A percentile compares a stretch with the other conserved stretches of the same genome.
phyloP scores from a whole-genome alignment of 2,329 filamentous ascomycete species.

The Thermomyces lanuginosus region DNA sequence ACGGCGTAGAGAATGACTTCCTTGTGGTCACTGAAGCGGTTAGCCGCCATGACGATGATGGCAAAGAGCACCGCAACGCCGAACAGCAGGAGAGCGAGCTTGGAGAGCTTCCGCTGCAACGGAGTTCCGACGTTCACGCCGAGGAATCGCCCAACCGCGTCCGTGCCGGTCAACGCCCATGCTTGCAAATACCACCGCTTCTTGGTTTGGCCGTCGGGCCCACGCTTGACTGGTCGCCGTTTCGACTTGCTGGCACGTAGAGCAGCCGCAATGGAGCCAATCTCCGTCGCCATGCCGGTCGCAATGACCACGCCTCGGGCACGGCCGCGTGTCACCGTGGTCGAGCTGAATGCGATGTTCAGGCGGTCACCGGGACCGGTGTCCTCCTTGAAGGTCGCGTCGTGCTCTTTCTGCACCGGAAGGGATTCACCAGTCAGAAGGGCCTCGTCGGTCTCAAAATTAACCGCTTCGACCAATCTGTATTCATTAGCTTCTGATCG shows the following conservation, averaged over 20 bases:
- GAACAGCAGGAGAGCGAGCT: slow-evolving; percentile 69
- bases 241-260: slow-evolving; percentile 11
- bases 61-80: slow-evolving; percentile 48
- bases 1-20: slow-evolving; percentile 45
- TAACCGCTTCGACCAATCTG: slow-evolving; percentile 42
- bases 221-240: slow-evolving; percentile 25
- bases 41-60: slow-evolving; percentile 46
- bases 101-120: slow-evolving; percentile 67
- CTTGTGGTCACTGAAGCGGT: slow-evolving; percentile 37
- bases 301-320: slow-evolving; percentile 42
- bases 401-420: slow-evolving; percentile 37
- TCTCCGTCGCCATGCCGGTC: slow-evolving; percentile 45
- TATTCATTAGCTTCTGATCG: too few species aligned
- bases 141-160: slow-evolving; percentile 45
- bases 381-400: slow-evolving; percentile 16
- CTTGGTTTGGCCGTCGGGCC: slow-evolving; percentile 31
- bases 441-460: slow-evolving; percentile 55
- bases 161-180: slow-evolving; percentile 37
- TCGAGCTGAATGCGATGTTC: slow-evolving; percentile 45
- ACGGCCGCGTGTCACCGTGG: slow-evolving; percentile 42
- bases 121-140: slow-evolving; percentile 50
- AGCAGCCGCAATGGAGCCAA: slow-evolving; percentile 41
- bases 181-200: slow-evolving; percentile 38
- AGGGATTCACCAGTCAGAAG: slow-evolving; percentile 47
- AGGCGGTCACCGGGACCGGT: slow-evolving; percentile 38